Conservation (phyloP, 2,329 filamentous ascomycete genomes). For the Colletotrichum falcatum region DNA sequence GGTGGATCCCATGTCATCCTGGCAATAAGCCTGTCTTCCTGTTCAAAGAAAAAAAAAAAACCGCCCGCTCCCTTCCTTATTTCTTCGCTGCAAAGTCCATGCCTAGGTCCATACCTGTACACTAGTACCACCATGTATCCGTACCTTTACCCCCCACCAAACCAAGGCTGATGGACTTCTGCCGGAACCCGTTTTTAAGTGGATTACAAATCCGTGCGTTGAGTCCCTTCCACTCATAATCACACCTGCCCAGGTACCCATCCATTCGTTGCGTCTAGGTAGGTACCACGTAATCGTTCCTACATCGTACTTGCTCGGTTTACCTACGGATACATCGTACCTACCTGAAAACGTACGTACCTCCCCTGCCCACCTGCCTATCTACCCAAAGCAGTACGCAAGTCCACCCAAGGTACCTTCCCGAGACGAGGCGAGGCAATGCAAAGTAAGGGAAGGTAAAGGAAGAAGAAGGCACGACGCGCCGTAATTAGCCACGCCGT, state of each 20-base stretch:
- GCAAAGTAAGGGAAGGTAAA: not conserved
- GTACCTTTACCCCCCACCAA: not conserved
- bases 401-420: not conserved
- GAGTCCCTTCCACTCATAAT: not conserved
- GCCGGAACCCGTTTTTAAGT: conserved; percentile 28
- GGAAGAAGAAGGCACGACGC: not conserved
- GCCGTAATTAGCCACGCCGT: not conserved
- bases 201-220: conserved; percentile 36
- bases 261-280: too few relatives aligned
- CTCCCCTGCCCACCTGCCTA: too few relatives aligned
- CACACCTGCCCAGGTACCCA: not conserved
- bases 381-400: not conserved
- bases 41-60: too few relatives aligned
- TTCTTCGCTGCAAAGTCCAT: too few relatives aligned
- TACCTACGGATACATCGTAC: too few relatives aligned
- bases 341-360: too few relatives aligned
- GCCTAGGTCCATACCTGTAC: too few relatives aligned
- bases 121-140: too few relatives aligned
- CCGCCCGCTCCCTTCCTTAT: too few relatives aligned
- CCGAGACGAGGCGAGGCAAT: not conserved
- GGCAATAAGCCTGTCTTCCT: too few relatives aligned
- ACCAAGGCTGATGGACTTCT: conserved; percentile 6
- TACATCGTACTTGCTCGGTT: too few relatives aligned
- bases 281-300: too few relatives aligned
- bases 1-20: not conserved